phyloP scores from a whole-genome alignment of 2,329 filamentous ascomycete genomes.

The Immersiporthe knoxdaviesiana region DNA sequence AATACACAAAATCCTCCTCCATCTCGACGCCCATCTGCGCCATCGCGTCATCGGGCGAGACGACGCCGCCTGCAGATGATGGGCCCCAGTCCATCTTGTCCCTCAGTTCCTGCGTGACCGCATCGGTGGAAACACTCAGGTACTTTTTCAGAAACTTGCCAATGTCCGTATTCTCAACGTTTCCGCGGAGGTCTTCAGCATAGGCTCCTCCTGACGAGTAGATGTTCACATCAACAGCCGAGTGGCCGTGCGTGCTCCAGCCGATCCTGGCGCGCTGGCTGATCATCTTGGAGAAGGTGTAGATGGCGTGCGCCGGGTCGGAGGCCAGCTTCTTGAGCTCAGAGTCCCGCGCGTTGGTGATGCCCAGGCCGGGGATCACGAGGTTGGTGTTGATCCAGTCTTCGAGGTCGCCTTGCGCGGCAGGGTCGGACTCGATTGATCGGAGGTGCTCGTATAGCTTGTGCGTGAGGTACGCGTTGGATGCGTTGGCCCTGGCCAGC shows the following conservation, averaged over 20 bases:
- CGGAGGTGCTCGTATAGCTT: slow-evolving; percentile 65
- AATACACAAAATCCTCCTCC: slow-evolving; percentile 21
- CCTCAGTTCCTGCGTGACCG: slow-evolving; percentile 75
- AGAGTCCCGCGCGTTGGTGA: slow-evolving; percentile 69
- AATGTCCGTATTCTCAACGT: slow-evolving; percentile 94
- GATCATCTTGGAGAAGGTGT: slow-evolving; percentile 79
- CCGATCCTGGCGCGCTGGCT: slow-evolving; percentile 86
- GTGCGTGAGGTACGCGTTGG: slow-evolving; percentile 69
- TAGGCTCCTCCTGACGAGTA: slow-evolving; percentile 76
- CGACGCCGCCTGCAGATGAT: slow-evolving; percentile 9
- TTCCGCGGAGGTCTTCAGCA: slow-evolving; percentile 71
- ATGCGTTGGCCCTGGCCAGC: slow-evolving; percentile 76
- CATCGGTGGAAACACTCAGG: slow-evolving; percentile 76
- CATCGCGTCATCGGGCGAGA: slow-evolving; percentile 14
- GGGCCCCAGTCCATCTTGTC: slow-evolving; percentile 49
- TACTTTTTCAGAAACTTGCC: slow-evolving; percentile 81
- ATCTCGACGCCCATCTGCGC: slow-evolving; percentile 17
- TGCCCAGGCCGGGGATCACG: slow-evolving; percentile 72
- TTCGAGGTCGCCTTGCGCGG: slow-evolving; percentile 48
- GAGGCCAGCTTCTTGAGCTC: slow-evolving; percentile 72
- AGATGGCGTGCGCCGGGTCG: slow-evolving; percentile 55
- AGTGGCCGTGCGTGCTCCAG: slow-evolving; percentile 94
- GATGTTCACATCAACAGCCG: slow-evolving; percentile 93
- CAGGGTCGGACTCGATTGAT: slow-evolving; percentile 36
- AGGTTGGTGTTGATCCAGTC: slow-evolving; percentile 71